phyloP scores from a whole-genome alignment of 2,329 filamentous ascomycete genomes.

The Stagonosporopsis rhizophila region DNA sequence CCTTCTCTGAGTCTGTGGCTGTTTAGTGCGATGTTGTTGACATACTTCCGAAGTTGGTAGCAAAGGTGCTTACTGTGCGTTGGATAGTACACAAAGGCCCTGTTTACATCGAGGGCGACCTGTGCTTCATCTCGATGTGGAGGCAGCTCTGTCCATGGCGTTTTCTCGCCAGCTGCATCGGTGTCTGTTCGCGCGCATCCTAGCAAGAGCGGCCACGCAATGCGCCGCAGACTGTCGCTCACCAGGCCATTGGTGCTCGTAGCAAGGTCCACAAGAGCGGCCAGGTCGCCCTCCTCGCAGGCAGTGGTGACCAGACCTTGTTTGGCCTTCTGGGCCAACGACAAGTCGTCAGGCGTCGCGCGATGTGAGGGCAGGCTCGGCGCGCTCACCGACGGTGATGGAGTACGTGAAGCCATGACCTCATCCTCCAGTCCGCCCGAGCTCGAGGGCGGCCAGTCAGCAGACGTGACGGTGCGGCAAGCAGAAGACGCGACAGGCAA shows the following conservation, averaged over 20 bases:
- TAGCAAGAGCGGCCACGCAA: constrained; percentile 74
- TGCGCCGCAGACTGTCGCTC: constrained; percentile 66
- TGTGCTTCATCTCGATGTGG: constrained; percentile 89
- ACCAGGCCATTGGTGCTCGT: constrained; percentile 55
- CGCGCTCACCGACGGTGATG: constrained; percentile 41
- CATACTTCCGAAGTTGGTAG: background rate
- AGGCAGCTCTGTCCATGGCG: constrained; percentile 68
- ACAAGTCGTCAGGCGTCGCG: constrained; percentile 23
- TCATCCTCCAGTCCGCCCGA: constrained; percentile 25
- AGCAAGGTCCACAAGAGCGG: constrained; percentile 52
- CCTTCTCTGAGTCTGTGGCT: constrained; percentile 71
- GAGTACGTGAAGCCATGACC: constrained; percentile 38
- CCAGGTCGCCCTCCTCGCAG: constrained; percentile 50
- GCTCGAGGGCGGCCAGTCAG: background rate
- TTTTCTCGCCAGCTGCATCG: constrained; percentile 15
- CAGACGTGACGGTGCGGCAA: background rate
- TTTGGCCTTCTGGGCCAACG: constrained; percentile 34
- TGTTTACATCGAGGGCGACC: constrained; percentile 88
- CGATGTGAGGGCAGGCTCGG: constrained; percentile 16
- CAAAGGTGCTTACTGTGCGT: constrained; percentile 63
- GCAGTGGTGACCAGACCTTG: constrained; percentile 49
- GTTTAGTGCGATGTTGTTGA: constrained; percentile 15
- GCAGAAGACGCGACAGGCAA: background rate
- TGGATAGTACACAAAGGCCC: constrained; percentile 98
- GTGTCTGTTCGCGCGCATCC: constrained; percentile 41